These are phyloP conservation scores for Podaxis pistillaris DNA, from an alignment of 768 basidiomycete genomes.

Conservation along the genomic window DNA sequence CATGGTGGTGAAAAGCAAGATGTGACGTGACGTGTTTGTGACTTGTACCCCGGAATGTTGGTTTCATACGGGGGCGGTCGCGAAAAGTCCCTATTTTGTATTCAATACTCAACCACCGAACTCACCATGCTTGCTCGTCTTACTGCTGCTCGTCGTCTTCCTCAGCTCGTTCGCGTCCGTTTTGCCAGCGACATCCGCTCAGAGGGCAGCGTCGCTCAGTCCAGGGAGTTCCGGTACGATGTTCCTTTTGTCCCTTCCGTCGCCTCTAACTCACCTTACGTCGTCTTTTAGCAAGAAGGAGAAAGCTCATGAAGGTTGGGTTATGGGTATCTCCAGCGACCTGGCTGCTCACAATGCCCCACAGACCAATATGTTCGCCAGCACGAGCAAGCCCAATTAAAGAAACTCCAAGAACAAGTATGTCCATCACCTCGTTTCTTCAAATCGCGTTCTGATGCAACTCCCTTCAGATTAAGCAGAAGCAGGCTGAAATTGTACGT, in stretches of 20 bases:
- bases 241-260: slow-evolving; percentile 14
- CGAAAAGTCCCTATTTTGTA: slow-evolving; percentile 14
- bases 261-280: slow-evolving; percentile 13
- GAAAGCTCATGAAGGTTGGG: slow-evolving; percentile 57
- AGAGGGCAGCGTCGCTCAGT: slow-evolving; percentile 62
- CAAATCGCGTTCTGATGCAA: background rate
- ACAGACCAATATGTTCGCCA: slow-evolving; percentile 63
- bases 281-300: slow-evolving; percentile 60
- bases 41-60: slow-evolving; percentile 19
- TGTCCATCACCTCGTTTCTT: slow-evolving; percentile 16
- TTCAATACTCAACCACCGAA: slow-evolving; percentile 6
- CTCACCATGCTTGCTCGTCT: slow-evolving; percentile 40
- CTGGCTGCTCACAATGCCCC: background rate
- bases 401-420: slow-evolving; percentile 60
- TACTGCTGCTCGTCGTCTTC: slow-evolving; percentile 40
- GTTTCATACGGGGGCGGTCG: background rate
- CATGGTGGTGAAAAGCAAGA: slow-evolving; percentile 49
- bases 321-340: background rate
- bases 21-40: slow-evolving; percentile 42
- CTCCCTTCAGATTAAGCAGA: slow-evolving; percentile 29
- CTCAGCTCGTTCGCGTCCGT: slow-evolving; percentile 34
- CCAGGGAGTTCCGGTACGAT: slow-evolving; percentile 60
- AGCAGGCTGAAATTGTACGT: slow-evolving; percentile 34
- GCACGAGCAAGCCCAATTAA: slow-evolving; percentile 56
- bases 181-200: slow-evolving; percentile 37